Percentiles rank a stretch among this genome's conserved stretches.
phyloP scores from a whole-genome alignment of 2,329 filamentous ascomycete genomes.

The Verticillium alfalfae region DNA sequence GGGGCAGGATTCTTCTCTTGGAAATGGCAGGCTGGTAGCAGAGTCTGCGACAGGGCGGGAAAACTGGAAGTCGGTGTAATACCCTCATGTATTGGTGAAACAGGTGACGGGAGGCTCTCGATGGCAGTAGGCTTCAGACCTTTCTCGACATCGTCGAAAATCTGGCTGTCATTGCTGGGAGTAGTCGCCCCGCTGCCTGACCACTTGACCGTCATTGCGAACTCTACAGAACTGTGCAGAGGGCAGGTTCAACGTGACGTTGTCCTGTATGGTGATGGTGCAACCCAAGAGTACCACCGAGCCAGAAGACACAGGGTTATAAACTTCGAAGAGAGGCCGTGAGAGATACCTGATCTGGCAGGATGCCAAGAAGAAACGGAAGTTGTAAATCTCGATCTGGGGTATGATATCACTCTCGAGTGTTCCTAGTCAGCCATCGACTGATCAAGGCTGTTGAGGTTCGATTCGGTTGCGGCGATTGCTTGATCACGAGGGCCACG shows the following conservation, averaged over 20 bases:
- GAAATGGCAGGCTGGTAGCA: background rate
- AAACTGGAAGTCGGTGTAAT: conserved; percentile 21
- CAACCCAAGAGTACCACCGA: background rate
- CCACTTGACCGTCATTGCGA: background rate
- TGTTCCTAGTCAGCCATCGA: background rate
- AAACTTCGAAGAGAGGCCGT: background rate
- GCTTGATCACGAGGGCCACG: background rate
- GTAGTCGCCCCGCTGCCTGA: conserved; percentile 2
- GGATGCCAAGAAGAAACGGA: background rate
- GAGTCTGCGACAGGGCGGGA: conserved; percentile 13
- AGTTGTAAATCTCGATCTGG: background rate
- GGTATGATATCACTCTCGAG: background rate
- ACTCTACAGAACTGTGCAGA: background rate
- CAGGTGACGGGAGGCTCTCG: conserved; percentile 14
- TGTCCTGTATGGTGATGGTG: background rate
- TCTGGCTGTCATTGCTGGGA: conserved; percentile 3
- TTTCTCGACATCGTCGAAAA: conserved; percentile 27
- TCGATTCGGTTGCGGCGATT: background rate
- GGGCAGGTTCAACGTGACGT: background rate
- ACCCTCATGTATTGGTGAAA: conserved; percentile 24
- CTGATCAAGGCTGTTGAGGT: background rate
- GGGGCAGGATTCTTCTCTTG: background rate
- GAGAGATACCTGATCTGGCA: background rate
- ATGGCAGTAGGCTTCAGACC: conserved; percentile 22
- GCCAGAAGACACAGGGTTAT: background rate